These are phyloP conservation scores for Fusarium redolens DNA, from an alignment of 2,329 filamentous ascomycete genomes.

Conservation along the genomic window DNA sequence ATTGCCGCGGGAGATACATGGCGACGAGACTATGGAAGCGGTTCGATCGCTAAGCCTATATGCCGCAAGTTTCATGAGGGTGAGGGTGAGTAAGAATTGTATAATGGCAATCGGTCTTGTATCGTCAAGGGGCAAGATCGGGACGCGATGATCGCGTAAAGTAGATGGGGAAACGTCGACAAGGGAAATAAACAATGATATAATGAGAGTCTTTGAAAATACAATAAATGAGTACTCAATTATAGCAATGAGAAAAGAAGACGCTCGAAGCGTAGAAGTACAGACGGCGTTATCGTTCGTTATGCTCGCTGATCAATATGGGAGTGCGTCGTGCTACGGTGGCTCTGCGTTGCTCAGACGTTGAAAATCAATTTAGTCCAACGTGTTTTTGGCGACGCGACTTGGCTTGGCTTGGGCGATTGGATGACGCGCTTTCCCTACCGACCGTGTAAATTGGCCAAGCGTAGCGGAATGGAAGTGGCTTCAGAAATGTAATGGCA, in stretches of 20 bases:
- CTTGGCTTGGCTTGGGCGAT: conserved; percentile 6
- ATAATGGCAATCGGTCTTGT: conserved; percentile 7
- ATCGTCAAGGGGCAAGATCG: conserved; percentile 19
- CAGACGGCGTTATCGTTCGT: conserved; percentile 4
- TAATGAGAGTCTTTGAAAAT: background rate
- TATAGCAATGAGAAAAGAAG: background rate
- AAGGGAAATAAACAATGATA: background rate
- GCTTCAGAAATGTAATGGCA: background rate
- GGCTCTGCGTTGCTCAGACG: conserved; percentile 10
- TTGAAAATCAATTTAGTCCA: conserved; percentile 40
- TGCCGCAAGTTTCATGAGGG: conserved; percentile 43
- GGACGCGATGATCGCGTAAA: conserved; percentile 40
- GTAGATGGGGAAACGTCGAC: conserved; percentile 6
- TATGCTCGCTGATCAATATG: conserved; percentile 19
- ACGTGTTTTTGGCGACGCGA: conserved; percentile 48
- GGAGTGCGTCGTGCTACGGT: background rate
- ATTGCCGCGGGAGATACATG: conserved; percentile 94
- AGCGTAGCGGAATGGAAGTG: background rate
- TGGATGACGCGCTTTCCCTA: conserved; percentile 39
- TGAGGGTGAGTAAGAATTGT: conserved; percentile 32
- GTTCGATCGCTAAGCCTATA: conserved; percentile 26
- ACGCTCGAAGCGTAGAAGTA: conserved; percentile 1
- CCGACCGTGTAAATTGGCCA: conserved; percentile 29
- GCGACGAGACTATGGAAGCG: conserved; percentile 33
- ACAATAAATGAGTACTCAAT: background rate